These are phyloP conservation scores for Pichia cephalocereana DNA, from an alignment of 805 yeast species.

Conservation along the genomic window DNA sequence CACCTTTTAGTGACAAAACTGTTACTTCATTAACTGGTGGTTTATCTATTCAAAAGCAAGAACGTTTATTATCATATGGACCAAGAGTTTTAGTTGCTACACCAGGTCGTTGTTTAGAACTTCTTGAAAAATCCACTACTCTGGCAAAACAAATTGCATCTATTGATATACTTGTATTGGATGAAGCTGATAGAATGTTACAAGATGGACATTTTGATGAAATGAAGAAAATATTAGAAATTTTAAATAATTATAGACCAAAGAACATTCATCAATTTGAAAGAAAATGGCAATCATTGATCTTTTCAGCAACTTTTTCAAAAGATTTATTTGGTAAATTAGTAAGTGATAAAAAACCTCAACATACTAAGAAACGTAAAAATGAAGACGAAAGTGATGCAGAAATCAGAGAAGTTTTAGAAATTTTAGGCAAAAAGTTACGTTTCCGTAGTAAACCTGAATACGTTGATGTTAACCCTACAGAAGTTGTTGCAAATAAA, in stretches of 20 bases:
- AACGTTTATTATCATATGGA: slow-evolving; percentile 60
- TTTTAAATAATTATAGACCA: slow-evolving; percentile 45
- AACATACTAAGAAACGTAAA: slow-evolving; percentile 18
- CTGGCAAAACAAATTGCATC: slow-evolving; percentile 33
- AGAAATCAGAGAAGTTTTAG: slow-evolving; percentile 47
- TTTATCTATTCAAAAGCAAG: slow-evolving; percentile 86
- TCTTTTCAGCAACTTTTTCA: slow-evolving; percentile 93
- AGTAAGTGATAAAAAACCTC: slow-evolving; percentile 30
- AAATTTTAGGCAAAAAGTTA: slow-evolving; percentile 58
- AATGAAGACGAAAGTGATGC: slow-evolving; percentile 25
- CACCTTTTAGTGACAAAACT: slow-evolving; percentile 38
- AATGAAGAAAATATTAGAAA: slow-evolving; percentile 67
- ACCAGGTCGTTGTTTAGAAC: slow-evolving; percentile 86
- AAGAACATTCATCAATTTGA: slow-evolving; percentile 19
- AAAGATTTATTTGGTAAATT: slow-evolving; percentile 73
- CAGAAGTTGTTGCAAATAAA: slow-evolving; percentile 62
- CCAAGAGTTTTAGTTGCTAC: slow-evolving; percentile 88
- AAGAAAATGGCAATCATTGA: slow-evolving; percentile 61
- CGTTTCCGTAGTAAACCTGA: slow-evolving; percentile 60
- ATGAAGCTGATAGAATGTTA: slow-evolving; percentile 91
- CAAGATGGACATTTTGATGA: slow-evolving; percentile 97
- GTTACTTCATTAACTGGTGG: slow-evolving; percentile 90
- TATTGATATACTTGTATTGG: slow-evolving; percentile 56
- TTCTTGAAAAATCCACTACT: slow-evolving; percentile 54
- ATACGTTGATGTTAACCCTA: slow-evolving; percentile 80